phyloP scores from a whole-genome alignment of 2,329 filamentous ascomycete species.

The Colletotrichum tabaci region DNA sequence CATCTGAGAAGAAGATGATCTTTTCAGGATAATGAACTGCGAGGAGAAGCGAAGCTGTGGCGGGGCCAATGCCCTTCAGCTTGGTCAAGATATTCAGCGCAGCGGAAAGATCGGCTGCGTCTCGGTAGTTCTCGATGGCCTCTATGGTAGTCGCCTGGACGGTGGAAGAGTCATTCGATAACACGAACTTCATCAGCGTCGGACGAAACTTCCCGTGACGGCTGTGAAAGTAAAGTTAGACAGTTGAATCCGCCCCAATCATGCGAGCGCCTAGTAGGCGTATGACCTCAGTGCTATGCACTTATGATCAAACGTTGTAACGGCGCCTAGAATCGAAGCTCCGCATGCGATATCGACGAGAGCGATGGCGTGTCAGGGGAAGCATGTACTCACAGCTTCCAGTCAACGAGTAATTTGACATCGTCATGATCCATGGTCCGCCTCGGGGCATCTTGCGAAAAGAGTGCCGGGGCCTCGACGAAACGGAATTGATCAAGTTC shows the following conservation, averaged over 20 bases:
- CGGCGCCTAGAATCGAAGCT: background rate
- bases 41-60: slow-evolving; percentile 82
- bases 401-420: slow-evolving; percentile 74
- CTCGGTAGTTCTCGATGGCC: slow-evolving; percentile 65
- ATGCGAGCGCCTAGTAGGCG: background rate
- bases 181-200: slow-evolving; percentile 71
- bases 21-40: slow-evolving; percentile 72
- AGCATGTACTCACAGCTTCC: slow-evolving; percentile 75
- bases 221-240: slow-evolving; percentile 49
- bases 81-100: slow-evolving; percentile 69
- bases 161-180: slow-evolving; percentile 69
- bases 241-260: background rate
- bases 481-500: slow-evolving; percentile 75
- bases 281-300: background rate
- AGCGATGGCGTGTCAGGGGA: slow-evolving; percentile 8
- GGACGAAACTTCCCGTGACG: slow-evolving; percentile 76
- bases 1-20: slow-evolving; percentile 85
- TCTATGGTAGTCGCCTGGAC: slow-evolving; percentile 65
- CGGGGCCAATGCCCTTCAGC: slow-evolving; percentile 83
- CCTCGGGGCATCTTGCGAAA: slow-evolving; percentile 54
- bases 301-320: background rate
- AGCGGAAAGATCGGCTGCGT: slow-evolving; percentile 52
- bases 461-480: slow-evolving; percentile 63
- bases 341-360: background rate
- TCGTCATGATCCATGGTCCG: slow-evolving; percentile 68